These are phyloP conservation scores for Arabidopsis lyrata DNA, from an alignment of 441 rosid species.

Conservation along the genomic window DNA sequence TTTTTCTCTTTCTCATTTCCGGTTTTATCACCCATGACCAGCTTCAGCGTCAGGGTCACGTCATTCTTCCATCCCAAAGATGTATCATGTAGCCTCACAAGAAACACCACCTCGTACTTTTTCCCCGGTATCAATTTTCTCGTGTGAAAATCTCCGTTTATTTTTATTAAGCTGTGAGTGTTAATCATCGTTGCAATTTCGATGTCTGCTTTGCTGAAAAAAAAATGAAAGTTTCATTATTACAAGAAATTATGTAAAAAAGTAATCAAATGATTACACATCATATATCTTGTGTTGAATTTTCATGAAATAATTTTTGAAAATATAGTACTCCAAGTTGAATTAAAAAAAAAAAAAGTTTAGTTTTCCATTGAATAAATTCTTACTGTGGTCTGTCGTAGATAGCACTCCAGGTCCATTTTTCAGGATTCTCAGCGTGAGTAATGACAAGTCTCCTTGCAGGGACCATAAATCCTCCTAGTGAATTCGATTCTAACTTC, in stretches of 20 bases:
- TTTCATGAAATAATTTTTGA: not conserved
- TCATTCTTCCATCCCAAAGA: constrained; percentile 60
- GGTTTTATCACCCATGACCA: constrained; percentile 48
- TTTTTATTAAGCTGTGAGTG: constrained; percentile 44
- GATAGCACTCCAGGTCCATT: constrained; percentile 33
- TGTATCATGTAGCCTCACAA: constrained; percentile 52
- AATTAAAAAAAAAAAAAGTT: not conserved
- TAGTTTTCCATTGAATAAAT: not conserved
- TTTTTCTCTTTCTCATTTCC: constrained; percentile 35
- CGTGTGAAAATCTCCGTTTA: constrained; percentile 46
- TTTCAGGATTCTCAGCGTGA: constrained; percentile 14
- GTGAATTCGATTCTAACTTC: not conserved
- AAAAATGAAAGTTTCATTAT: not conserved
- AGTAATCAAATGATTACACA: not conserved
- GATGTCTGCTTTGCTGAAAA: not conserved
- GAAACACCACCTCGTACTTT: constrained; percentile 52
- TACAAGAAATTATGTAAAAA: not conserved
- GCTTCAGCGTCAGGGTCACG: constrained; percentile 46
- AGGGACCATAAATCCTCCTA: constrained; percentile 26
- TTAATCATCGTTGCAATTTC: constrained; percentile 51
- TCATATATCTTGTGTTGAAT: not conserved
- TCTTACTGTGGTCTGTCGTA: constrained; percentile 10
- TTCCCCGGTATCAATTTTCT: constrained; percentile 51
- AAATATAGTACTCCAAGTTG: not conserved
- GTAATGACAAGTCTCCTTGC: constrained; percentile 22